Evolutionary conservation across 495 filamentous ascomycete genomes (phyloP), one percentile per base, ranked within the genome.

Genomic region (Neurospora sp.): DNA sequence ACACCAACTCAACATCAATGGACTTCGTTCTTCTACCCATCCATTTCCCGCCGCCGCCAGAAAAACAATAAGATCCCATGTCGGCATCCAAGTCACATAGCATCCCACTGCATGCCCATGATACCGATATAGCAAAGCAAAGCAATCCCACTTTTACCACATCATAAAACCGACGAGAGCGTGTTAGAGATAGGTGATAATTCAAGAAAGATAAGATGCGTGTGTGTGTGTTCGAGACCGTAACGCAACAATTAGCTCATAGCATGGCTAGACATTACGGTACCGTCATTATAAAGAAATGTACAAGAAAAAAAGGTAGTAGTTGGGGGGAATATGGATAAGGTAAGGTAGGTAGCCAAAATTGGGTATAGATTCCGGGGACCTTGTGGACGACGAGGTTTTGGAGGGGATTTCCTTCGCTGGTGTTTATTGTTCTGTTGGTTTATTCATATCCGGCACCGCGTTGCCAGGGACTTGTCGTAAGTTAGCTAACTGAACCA

Each of bases 361-460:
- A 62, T 18, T 9, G 27, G 54, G 54, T 62, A 35, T 16, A 62
- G 3, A 62, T 62, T 62, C 54, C 54, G 27, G 54, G 12, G 6
- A 16, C 54, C 27, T 62, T 31, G 27, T 62, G 54, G 2, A 16
- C 46, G 20, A 54, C n/a, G n/a, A n/a, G n/a, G 46, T 4, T 46
- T 46, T 46, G 10, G 42, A 8, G 42, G 42, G 42, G 10, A 8
- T 27, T 62, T 62, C 27, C 27, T 62, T 62, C 54, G 27, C 54
- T 35, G 27, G 14, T 62, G 12, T 62, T 62, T 35, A 35, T 62
- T 2, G 23, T 7, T 62, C 54, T 35, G 23, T 7, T 62, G 27
- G 35, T 59, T 37, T 81, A 78, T 9, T 88, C 86, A 75, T 88
- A 88, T 70, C 86, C 86, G 31, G 86, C 86, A 66, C 86, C 86